Conservation (phyloP, 129 eudicot species). For the Flaveria trinervia region DNA sequence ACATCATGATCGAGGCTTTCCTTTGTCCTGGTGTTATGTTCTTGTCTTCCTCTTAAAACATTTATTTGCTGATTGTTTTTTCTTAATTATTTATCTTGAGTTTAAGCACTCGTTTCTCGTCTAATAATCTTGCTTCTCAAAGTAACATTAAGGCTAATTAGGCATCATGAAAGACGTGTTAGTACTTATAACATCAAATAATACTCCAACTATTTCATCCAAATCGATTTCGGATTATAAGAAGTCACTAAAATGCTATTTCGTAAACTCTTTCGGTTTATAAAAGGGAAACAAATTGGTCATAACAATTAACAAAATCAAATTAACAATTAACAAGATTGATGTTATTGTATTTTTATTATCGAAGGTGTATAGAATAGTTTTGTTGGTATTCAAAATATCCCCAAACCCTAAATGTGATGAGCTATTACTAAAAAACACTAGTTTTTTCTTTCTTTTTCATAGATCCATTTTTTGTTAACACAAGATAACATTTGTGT, state of each 20-base stretch:
- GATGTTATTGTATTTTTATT: no score
- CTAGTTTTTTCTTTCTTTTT: no score
- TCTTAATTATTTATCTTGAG: background rate
- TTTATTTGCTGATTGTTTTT: conserved; percentile 18
- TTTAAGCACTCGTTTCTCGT: background rate
- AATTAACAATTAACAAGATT: no score
- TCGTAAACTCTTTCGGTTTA: no score
- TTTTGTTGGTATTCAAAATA: no score
- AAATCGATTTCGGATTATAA: background rate
- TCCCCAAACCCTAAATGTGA: no score
- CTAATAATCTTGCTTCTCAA: background rate
- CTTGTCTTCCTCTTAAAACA: conserved; percentile 28
- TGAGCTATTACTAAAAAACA: no score
- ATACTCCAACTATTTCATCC: background rate
- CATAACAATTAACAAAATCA: no score
- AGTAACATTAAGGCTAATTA: background rate
- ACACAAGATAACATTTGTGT: no score
- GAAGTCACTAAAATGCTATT: background rate
- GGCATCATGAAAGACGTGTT: background rate
- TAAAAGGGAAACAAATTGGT: no score
- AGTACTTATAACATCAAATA: background rate
- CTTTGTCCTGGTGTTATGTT: conserved; percentile 35
- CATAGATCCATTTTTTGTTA: no score
- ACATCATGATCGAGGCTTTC: conserved; percentile 35
- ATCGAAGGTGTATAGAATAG: no score